Evolutionary conservation across 768 basidiomycete species (phyloP).

Genomic region (Hydnomerulius pinastri): DNA sequence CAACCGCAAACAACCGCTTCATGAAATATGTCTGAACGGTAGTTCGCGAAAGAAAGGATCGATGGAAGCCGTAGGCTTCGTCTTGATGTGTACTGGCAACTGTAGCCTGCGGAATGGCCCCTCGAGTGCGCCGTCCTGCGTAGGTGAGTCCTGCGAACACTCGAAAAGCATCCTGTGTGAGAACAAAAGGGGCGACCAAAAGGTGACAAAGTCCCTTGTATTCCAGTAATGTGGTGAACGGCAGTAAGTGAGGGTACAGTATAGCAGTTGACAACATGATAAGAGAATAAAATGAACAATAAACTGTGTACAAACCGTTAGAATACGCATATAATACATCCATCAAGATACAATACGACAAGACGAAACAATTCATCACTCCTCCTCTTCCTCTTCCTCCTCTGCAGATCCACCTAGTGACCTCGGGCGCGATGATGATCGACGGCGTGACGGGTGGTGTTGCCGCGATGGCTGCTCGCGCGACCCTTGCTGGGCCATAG

Average conservation of each 20-base stretch:
- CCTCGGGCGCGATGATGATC: not conserved
- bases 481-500: slow-evolving; percentile 51
- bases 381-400: slow-evolving; percentile 16
- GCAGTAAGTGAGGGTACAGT: not conserved
- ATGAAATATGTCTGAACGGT: no score
- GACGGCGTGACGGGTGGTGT: slow-evolving; percentile 14
- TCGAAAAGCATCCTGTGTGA: no score
- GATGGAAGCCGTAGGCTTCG: not conserved
- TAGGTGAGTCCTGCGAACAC: no score
- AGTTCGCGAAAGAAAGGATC: not conserved
- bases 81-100: not conserved
- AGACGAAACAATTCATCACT: slow-evolving; percentile 1
- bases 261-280: not conserved
- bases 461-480: slow-evolving; percentile 45
- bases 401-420: slow-evolving; percentile 1
- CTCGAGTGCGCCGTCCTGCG: no score
- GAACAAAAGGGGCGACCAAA: no score
- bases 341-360: not conserved
- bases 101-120: not conserved
- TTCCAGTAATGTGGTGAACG: not conserved
- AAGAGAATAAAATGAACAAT: slow-evolving; percentile 29
- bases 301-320: slow-evolving; percentile 14
- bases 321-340: slow-evolving; percentile 4
- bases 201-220: no score
- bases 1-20: not conserved